phyloP scores from a whole-genome alignment of 2,329 filamentous ascomycete species.

The Pyricularia sp. region DNA sequence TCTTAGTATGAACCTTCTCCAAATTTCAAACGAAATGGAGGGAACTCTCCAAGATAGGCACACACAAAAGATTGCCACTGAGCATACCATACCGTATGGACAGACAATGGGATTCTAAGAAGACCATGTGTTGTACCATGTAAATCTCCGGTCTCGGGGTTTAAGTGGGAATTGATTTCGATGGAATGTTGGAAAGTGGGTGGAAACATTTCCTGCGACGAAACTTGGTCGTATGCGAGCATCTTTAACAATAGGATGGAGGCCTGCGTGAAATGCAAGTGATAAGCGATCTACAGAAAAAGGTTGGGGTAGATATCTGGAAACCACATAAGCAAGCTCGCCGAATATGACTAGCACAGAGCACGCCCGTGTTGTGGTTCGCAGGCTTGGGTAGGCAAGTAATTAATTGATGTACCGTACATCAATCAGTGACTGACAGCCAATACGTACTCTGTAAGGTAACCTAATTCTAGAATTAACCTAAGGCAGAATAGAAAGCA shows the following conservation, averaged over 20 bases:
- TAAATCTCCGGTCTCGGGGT: background rate
- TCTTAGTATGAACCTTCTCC: background rate
- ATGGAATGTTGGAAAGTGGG: background rate
- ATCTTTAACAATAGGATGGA: background rate
- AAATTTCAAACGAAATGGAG: background rate
- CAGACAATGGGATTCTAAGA: background rate
- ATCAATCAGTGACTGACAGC: no score
- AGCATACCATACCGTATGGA: background rate
- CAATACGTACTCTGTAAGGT: no score
- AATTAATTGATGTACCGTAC: background rate
- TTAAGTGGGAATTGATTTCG: background rate
- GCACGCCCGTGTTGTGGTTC: background rate
- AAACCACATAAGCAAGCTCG: background rate
- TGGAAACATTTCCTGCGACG: background rate
- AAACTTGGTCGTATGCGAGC: background rate
- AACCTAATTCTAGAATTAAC: no score
- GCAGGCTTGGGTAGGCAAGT: background rate
- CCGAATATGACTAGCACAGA: background rate
- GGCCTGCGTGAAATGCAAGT: background rate
- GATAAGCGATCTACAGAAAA: background rate
- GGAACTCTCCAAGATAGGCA: background rate
- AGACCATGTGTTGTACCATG: background rate
- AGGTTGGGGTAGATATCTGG: background rate
- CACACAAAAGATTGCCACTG: background rate
- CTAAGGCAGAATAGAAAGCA: background rate